phyloP scores from a whole-genome alignment of 2,329 filamentous ascomycete species.

The Metarhizium anisopliae region DNA sequence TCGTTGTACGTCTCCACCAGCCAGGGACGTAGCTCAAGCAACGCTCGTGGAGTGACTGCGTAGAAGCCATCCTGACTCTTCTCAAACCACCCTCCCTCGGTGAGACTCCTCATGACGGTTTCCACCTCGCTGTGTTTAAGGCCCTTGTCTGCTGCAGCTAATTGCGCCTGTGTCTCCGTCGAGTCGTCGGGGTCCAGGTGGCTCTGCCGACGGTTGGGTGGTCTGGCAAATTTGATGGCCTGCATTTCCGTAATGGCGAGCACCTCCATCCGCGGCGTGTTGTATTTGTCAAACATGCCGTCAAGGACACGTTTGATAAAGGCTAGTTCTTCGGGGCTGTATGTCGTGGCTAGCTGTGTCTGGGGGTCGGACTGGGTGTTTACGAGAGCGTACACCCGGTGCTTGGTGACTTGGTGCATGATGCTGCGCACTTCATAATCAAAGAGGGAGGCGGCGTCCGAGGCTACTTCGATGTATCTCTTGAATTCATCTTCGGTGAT shows the following conservation, averaged over 20 bases:
- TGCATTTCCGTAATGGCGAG: conserved; percentile 76
- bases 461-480: conserved; percentile 60
- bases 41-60: conserved; percentile 61
- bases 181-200: conserved; percentile 21
- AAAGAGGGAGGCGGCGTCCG: conserved; percentile 64
- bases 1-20: conserved; percentile 88
- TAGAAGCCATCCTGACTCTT: conserved; percentile 65
- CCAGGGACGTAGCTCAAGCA: conserved; percentile 81
- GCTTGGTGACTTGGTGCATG: conserved; percentile 56
- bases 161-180: conserved; percentile 22
- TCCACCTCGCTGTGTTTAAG: conserved; percentile 75
- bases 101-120: conserved; percentile 56
- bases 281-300: conserved; percentile 84
- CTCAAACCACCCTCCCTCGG: conserved; percentile 79
- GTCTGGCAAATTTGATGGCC: conserved; percentile 58
- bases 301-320: conserved; percentile 85
- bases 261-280: conserved; percentile 69
- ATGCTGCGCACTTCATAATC: conserved; percentile 81
- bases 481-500: conserved; percentile 61
- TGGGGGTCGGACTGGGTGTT: conserved; percentile 80
- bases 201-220: conserved; percentile 31
- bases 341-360: conserved; percentile 79
- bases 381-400: conserved; percentile 72
- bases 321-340: conserved; percentile 73
- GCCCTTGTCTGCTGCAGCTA: conserved; percentile 32